Conservation (phyloP, 2,329 filamentous ascomycete species). For the Neonectria hederae region DNA sequence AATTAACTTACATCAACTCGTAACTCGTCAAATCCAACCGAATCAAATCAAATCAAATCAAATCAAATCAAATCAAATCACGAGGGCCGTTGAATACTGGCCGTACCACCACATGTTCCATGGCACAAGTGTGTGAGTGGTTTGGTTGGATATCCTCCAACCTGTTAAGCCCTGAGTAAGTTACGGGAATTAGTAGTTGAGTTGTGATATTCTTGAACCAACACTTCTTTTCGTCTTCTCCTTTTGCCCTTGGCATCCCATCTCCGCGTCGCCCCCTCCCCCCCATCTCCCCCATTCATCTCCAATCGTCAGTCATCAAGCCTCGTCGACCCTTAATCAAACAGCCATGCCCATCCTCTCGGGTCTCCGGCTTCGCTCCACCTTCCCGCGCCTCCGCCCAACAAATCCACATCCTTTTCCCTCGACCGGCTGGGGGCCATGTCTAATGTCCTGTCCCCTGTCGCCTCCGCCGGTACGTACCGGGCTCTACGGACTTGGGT, state of each 20-base stretch:
- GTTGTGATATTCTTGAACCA: slow-evolving; percentile 6
- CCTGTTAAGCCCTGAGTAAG: too few species aligned
- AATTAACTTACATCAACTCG: slow-evolving; percentile 2
- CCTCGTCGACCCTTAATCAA: slow-evolving; percentile 46
- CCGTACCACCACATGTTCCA: neutral
- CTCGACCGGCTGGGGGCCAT: slow-evolving; percentile 28
- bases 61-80: slow-evolving; percentile 15
- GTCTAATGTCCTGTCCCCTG: slow-evolving; percentile 29
- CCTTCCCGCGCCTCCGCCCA: slow-evolving; percentile 37
- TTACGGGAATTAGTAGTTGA: neutral
- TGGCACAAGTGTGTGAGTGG: neutral
- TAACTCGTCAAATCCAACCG: too few species aligned
- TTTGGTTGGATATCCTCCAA: slow-evolving; percentile 21
- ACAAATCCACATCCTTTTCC: slow-evolving; percentile 28
- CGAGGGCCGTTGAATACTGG: slow-evolving; percentile 5
- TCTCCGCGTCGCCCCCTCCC: slow-evolving; percentile 22
- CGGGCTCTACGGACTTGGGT: slow-evolving; percentile 19
- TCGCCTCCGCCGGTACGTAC: slow-evolving; percentile 25
- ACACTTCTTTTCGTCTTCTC: slow-evolving; percentile 10
- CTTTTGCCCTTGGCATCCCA: slow-evolving; percentile 21
- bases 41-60: too few species aligned
- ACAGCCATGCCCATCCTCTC: slow-evolving; percentile 40
- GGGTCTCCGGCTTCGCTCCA: slow-evolving; percentile 38
- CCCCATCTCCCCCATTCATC: slow-evolving; percentile 24
- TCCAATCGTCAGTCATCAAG: slow-evolving; percentile 37